These are phyloP conservation scores for Setomelanomma holmii DNA, from an alignment of 2,329 filamentous ascomycete species.

Conservation along the genomic window DNA sequence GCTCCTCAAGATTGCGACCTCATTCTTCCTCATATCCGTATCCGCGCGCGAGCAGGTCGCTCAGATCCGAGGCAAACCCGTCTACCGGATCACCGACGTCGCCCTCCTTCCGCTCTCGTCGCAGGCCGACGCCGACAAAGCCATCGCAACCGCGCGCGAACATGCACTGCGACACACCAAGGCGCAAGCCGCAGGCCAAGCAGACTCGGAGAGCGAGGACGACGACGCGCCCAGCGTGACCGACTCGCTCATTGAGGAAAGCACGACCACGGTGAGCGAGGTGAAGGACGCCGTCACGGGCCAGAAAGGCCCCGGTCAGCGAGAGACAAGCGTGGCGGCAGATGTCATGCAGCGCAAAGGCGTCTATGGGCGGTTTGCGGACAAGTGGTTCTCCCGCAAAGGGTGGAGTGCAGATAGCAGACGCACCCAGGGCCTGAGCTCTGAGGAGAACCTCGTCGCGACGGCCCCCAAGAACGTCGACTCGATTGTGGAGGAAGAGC, in stretches of 20 bases:
- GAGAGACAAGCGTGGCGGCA: slow-evolving; percentile 71
- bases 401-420: slow-evolving; percentile 79
- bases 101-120: slow-evolving; percentile 87
- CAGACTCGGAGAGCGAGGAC: slow-evolving; percentile 43
- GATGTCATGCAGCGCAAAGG: slow-evolving; percentile 86
- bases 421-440: slow-evolving; percentile 72
- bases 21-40: slow-evolving; percentile 86
- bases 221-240: slow-evolving; percentile 45
- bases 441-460: slow-evolving; percentile 53
- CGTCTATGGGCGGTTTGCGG: slow-evolving; percentile 86
- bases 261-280: slow-evolving; percentile 41
- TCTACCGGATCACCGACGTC: slow-evolving; percentile 89
- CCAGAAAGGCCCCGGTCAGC: slow-evolving; percentile 29
- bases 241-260: slow-evolving; percentile 47
- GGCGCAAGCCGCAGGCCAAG: slow-evolving; percentile 25
- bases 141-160: slow-evolving; percentile 69
- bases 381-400: slow-evolving; percentile 87
- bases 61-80: slow-evolving; percentile 77
- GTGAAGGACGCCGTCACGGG: slow-evolving; percentile 41
- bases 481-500: slow-evolving; percentile 35
- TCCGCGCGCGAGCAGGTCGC: slow-evolving; percentile 87
- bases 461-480: slow-evolving; percentile 44
- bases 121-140: slow-evolving; percentile 73
- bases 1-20: slow-evolving; percentile 79
- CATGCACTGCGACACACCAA: slow-evolving; percentile 50